phyloP scores from a whole-genome alignment of 2,329 filamentous ascomycete genomes.

The Alternaria infectoria region DNA sequence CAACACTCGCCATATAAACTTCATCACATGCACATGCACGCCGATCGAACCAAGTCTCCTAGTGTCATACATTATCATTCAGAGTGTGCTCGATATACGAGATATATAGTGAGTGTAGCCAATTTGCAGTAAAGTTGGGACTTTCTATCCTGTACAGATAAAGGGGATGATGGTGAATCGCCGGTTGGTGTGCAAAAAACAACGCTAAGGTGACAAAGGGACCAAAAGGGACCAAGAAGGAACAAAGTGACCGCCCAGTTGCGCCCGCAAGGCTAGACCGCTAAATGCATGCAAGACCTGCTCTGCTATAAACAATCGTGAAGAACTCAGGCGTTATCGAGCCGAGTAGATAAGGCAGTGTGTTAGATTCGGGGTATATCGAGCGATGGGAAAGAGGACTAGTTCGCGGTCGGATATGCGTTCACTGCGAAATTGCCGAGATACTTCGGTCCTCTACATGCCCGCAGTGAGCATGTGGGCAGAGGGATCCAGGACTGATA shows the following conservation, averaged over 20 bases:
- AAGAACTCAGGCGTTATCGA: not conserved
- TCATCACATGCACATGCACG: not conserved
- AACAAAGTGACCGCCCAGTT: not conserved
- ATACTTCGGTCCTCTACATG: slow-evolving; percentile 33
- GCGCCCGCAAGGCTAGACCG: not conserved
- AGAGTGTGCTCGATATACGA: slow-evolving; percentile 1
- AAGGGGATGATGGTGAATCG: not conserved
- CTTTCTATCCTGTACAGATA: not conserved
- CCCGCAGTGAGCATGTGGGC: slow-evolving; percentile 1
- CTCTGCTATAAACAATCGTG: slow-evolving; percentile 3
- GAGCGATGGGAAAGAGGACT: not conserved
- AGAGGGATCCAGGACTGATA: slow-evolving; percentile 39
- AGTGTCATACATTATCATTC: slow-evolving; percentile 14
- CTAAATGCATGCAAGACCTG: slow-evolving; percentile 3
- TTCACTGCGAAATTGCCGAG: slow-evolving; percentile 22
- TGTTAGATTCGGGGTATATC: not conserved
- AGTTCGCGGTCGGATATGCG: slow-evolving; percentile 3
- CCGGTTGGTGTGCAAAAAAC: not conserved
- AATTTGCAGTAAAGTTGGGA: slow-evolving; percentile 5
- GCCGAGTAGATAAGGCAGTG: not conserved
- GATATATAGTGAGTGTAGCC: slow-evolving; percentile 5
- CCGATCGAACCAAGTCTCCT: not conserved
- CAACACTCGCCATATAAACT: not conserved
- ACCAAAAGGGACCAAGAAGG: not conserved
- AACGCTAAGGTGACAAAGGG: slow-evolving; percentile 2